These are phyloP conservation scores for Tremellales sp. DNA, from an alignment of 1,284 basidiomycete genomes.

Conservation along the genomic window DNA sequence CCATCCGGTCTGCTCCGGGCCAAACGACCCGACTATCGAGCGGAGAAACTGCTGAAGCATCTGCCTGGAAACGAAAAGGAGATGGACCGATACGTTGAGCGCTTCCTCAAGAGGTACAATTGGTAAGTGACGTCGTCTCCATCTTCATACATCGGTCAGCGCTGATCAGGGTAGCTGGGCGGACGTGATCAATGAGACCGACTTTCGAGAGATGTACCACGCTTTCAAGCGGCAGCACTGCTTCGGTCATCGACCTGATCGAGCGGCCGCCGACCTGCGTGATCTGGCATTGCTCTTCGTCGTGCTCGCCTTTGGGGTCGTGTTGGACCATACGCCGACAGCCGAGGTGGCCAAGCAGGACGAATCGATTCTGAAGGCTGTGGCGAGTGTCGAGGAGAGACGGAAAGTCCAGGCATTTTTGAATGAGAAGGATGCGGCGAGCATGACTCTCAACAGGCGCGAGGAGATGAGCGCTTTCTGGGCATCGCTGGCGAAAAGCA, in stretches of 20 bases:
- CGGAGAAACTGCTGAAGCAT: constrained; percentile 17
- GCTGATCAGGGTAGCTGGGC: constrained; percentile 10
- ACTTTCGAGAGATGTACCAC: constrained; percentile 23
- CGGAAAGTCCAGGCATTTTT: neutral
- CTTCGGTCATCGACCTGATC: neutral
- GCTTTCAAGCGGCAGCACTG: constrained; percentile 23
- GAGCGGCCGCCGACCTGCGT: constrained; percentile 22
- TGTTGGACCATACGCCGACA: constrained; percentile 18
- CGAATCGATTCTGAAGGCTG: neutral
- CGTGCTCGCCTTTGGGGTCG: constrained; percentile 29
- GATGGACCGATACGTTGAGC: constrained; percentile 20
- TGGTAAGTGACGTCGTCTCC: constrained; percentile 9
- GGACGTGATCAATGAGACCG: constrained; percentile 30
- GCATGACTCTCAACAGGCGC: constrained; percentile 10
- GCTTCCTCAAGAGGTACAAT: constrained; percentile 28
- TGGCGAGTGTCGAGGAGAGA: neutral
- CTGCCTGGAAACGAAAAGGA: constrained; percentile 18
- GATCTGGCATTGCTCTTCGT: constrained; percentile 32
- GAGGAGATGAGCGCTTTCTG: constrained; percentile 20
- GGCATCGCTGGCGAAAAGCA: constrained; percentile 23
- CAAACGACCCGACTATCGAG: neutral
- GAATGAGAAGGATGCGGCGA: neutral
- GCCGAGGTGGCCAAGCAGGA: constrained; percentile 3
- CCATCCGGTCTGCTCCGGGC: constrained; percentile 1
- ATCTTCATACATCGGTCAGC: neutral